Conservation (phyloP, 495 filamentous ascomycete species). For the Emericellopsis terricola region DNA sequence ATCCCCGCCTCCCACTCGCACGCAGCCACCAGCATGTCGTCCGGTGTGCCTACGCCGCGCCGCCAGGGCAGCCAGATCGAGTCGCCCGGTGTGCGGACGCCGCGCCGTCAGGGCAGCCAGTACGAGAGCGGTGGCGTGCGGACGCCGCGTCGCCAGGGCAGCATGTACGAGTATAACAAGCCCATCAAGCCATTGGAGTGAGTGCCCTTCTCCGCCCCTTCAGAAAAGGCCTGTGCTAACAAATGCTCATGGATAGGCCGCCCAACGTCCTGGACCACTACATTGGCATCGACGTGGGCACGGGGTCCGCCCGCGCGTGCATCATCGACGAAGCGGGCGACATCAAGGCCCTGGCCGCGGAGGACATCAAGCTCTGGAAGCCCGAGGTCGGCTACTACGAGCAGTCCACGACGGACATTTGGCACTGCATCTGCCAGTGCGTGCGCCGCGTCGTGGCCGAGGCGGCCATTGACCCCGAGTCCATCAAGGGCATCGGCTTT, state of each 20-base stretch:
- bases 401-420: conserved; percentile 96
- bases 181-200: conserved; percentile 2
- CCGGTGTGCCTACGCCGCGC: too few relatives aligned
- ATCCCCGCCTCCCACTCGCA: too few relatives aligned
- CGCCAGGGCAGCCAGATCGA: too few relatives aligned
- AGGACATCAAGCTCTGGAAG: conserved; percentile 89
- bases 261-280: conserved; percentile 29
- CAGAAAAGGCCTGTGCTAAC: not conserved
- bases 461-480: conserved; percentile 52
- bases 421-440: conserved; percentile 72
- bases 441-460: conserved; percentile 62
- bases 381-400: conserved; percentile 82
- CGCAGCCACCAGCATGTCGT: too few relatives aligned
- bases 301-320: conserved; percentile 85
- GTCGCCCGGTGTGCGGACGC: too few relatives aligned
- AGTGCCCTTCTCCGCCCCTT: not conserved
- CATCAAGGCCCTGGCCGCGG: conserved; percentile 77
- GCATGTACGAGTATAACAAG: conserved; percentile 4
- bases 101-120: too few relatives aligned
- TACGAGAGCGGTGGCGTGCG: too few relatives aligned
- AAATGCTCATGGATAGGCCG: not conserved
- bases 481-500: conserved; percentile 79
- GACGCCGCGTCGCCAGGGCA: not conserved
- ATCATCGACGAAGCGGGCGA: conserved; percentile 82
- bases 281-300: conserved; percentile 92